These are phyloP conservation scores for Brassica cretica DNA, from an alignment of 345 rosid genomes.

Conservation along the genomic window DNA sequence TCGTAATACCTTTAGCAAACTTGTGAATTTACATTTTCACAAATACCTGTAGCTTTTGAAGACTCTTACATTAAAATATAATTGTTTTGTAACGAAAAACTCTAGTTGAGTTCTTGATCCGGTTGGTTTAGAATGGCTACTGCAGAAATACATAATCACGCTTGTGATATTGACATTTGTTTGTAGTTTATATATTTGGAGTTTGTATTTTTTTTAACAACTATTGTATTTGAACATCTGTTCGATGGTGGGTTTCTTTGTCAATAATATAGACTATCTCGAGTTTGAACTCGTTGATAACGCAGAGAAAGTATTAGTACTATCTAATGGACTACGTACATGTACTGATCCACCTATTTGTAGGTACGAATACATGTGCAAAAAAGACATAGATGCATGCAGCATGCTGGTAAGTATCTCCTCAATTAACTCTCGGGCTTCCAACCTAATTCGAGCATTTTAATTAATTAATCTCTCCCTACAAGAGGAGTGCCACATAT, in stretches of 20 bases:
- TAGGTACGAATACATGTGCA: background rate
- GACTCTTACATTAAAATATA: no score
- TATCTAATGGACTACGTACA: background rate
- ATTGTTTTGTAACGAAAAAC: no score
- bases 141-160: no score
- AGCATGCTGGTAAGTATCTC: conserved; percentile 4
- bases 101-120: no score
- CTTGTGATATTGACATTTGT: no score
- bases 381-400: background rate
- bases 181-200: no score
- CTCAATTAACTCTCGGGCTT: conserved; percentile 2
- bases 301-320: background rate
- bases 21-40: no score
- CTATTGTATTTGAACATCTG: background rate
- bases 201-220: no score
- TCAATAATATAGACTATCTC: background rate
- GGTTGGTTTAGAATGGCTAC: no score
- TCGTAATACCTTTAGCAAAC: no score
- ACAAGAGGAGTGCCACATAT: conserved; percentile 33
- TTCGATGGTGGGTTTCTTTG: background rate
- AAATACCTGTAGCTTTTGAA: no score
- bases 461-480: background rate
- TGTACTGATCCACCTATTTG: background rate
- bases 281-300: background rate
- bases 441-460: conserved; percentile 6